Evolutionary conservation across 306 rosid species (phyloP).

Genomic region (Quercus gilva): DNA sequence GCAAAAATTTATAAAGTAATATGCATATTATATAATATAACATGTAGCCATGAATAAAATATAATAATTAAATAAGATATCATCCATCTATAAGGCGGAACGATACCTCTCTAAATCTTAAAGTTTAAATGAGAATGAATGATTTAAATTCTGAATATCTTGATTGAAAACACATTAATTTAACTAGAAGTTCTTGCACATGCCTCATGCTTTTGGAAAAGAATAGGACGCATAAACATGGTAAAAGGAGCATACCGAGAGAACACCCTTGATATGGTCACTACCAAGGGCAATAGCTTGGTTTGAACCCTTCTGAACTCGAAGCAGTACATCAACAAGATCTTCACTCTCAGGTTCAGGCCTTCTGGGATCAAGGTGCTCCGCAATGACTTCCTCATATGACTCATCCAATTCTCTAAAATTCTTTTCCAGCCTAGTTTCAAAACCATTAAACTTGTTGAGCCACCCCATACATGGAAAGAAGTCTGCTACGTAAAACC

Average conservation of each 20-base stretch:
- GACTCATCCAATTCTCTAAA: constrained; percentile 29
- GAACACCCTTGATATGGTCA: constrained; percentile 30
- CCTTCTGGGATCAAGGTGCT: constrained; percentile 23
- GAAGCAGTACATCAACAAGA: constrained; percentile 42
- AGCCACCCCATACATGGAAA: constrained; percentile 29
- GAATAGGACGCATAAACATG: neutral
- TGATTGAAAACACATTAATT: neutral
- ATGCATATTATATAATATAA: too few species aligned
- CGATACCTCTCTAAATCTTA: too few species aligned
- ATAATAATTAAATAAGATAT: too few species aligned
- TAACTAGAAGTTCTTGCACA: too few species aligned
- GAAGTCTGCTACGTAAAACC: constrained; percentile 7
- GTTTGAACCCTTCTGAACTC: constrained; percentile 30
- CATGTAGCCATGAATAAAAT: too few species aligned
- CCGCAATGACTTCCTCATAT: constrained; percentile 38
- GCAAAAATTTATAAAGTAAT: too few species aligned
- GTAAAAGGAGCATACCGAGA: constrained; percentile 16
- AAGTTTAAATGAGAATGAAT: too few species aligned
- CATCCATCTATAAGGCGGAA: too few species aligned
- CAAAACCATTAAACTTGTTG: constrained; percentile 29
- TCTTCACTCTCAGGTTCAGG: constrained; percentile 26
- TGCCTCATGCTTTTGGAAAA: neutral
- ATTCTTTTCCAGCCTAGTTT: constrained; percentile 26
- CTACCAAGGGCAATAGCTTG: constrained; percentile 7
- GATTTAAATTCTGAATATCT: too few species aligned